Base-by-base conservation (phyloP, 495 filamentous ascomycete genomes). In the Saxispiralis lemnorum region DNA sequence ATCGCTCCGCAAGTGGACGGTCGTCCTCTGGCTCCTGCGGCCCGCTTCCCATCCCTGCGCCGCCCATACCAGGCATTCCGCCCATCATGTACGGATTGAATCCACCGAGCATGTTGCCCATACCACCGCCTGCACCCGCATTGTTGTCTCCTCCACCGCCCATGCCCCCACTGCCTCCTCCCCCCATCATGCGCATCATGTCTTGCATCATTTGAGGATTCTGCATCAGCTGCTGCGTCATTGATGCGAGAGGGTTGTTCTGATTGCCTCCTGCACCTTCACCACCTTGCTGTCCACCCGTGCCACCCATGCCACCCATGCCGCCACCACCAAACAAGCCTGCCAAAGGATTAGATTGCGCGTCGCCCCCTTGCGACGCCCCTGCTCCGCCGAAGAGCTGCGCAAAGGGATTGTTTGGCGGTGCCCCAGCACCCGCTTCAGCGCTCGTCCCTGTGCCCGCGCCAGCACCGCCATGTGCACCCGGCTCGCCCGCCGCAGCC, bases 1-100 rank as follows among this genome's bases (percentile, higher is more conserved):
- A 99, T 49, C 82, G 67, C 56, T 95, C 92, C 67, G 96, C 92
- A 0, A 88, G 89, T 14, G 89, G 85, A 46, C 87, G 70, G 55
- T 69, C 88, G 59, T 96, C 92, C 13, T 71, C 59, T 3, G 76
- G 57, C 14, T 37, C 39, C 15, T 16, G 41, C 16, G 45, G 47
- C 7, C 40, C 35, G 20, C 46, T 44, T 30, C 47, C 34, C 30
- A 44, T 17, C 37, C 36, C 51, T 35, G 44, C 47, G 24, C 39
- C 34, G 34, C 16, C 16, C n/a, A 17, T 14, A 5, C 34, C n/a
- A 17, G 31, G 31, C 9, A 9, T 33, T n/a, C n/a, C 31, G 31
- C 31, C 31, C 7, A 7, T n/a, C 31, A 33, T 33, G 31, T n/a
- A 7, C 31, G 9, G 9, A 7, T 9, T 33, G 9, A 33, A 9